Evolutionary conservation across 371 early-diverging fungal species (phyloP).

Genomic region (Rhizoclosmatium hyalinum): DNA sequence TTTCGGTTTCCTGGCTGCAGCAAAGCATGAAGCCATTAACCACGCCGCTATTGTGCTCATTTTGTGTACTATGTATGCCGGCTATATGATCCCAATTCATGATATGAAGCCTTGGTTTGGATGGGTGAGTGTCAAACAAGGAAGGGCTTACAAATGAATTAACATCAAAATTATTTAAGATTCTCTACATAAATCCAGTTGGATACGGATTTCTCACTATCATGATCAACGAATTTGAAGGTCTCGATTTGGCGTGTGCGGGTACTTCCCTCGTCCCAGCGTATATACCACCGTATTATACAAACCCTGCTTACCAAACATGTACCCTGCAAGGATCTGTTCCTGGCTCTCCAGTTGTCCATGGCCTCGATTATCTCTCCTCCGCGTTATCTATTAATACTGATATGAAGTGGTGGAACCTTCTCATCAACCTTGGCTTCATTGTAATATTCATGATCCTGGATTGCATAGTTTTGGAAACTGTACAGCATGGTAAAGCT

Average conservation of each 20-base stretch:
- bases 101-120: slow-evolving; percentile 75
- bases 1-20: slow-evolving; percentile 64
- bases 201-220: slow-evolving; percentile 75
- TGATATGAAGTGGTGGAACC: slow-evolving; percentile 26
- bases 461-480: slow-evolving; percentile 27
- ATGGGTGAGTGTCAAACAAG: slow-evolving; percentile 48
- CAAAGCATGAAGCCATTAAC: slow-evolving; percentile 67
- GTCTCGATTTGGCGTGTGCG: slow-evolving; percentile 29
- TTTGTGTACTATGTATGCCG: slow-evolving; percentile 67
- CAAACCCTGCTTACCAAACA: slow-evolving; percentile 27
- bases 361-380: slow-evolving; percentile 25
- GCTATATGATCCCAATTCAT: slow-evolving; percentile 70
- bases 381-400: slow-evolving; percentile 13
- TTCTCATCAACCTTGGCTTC: slow-evolving; percentile 22
- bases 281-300: slow-evolving; percentile 26
- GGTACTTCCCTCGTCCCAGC: slow-evolving; percentile 27
- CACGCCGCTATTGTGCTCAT: slow-evolving; percentile 64
- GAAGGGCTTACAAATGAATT: not conserved
- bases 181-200: slow-evolving; percentile 76
- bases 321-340: slow-evolving; percentile 34
- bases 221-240: slow-evolving; percentile 73
- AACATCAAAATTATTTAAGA: slow-evolving; percentile 40
- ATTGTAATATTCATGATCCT: slow-evolving; percentile 4
- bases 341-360: slow-evolving; percentile 7
- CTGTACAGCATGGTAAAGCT: slow-evolving; percentile 30